Evolutionary conservation across 1,284 basidiomycete genomes (phyloP), one percentile per base, ranked within the genome.

Genomic region (Filobasidium uniguttulatum): DNA sequence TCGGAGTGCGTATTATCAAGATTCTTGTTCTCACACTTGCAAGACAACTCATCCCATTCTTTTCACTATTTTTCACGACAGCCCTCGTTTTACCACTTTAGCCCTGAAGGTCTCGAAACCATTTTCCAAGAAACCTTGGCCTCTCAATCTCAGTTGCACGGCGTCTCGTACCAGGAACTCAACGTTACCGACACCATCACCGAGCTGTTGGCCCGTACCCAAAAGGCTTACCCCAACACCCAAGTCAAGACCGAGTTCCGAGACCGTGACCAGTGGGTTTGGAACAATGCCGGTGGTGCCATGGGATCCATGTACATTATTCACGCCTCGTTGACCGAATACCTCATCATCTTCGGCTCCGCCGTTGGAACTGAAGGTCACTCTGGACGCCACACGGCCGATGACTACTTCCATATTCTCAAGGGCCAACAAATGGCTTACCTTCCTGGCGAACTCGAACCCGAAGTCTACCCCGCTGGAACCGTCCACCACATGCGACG

Each of bases 241-340:
- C 71, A 75, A 12, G 60, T 89, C 56, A 82, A 83, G 66, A 68
- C 76, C 19, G 66, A 84, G 49, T 70, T 65, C 68, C 58, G 72
- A 6, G 73, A 76, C 44, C 60, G 60, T 19, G 50, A 61, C 36
- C 90, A 97, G 63, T 97, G 93, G 93, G 79, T 97, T 37, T 87
- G 94, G 71, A 97, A 83, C 74, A 98, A 98, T 63, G 93, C 93
- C 1, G 93, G 91, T 17, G 93, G 94, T 48, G 93, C 94, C 0
- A 98, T 97, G 93, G 93, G 87, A 29, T 61, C 61, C 38, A 97
- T 98, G 93, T 96, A 88, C 69, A 78, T 97, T 70, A 85, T 98
- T 57, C 91, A 96, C 63, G 87, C 90, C 15, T 83, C 79, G 68
- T 82, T 94, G 60, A 91, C 88, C 7, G 89, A 93, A 55, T 77